Percentiles rank a stretch among this genome's conserved stretches.
Conservation (phyloP, 2,329 filamentous ascomycete species). For the Saccharata proteae region DNA sequence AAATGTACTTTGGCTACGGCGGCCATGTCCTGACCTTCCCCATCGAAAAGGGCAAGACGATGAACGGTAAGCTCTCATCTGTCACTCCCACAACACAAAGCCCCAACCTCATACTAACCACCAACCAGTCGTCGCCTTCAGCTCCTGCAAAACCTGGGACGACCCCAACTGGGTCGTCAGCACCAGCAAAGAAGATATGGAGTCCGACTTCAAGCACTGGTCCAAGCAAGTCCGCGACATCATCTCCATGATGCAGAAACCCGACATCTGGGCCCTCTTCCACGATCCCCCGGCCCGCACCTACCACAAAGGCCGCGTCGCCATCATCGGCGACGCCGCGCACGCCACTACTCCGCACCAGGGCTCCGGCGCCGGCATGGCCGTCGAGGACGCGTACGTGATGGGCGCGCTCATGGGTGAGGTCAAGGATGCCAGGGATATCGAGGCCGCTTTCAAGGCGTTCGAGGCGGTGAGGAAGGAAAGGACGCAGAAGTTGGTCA, state of each 20-base stretch:
- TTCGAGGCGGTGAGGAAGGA: slow-evolving; percentile 10
- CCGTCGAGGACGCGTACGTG: slow-evolving; percentile 41
- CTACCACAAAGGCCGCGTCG: slow-evolving; percentile 24
- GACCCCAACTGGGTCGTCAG: slow-evolving; percentile 27
- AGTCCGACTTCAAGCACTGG: slow-evolving; percentile 30
- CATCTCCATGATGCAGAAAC: slow-evolving; percentile 35
- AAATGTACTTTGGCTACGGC: slow-evolving; percentile 45
- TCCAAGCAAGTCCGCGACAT: slow-evolving; percentile 27
- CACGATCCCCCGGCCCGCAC: slow-evolving; percentile 32
- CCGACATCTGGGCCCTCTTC: slow-evolving; percentile 37
- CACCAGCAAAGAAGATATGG: slow-evolving; percentile 29
- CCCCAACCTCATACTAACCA: background rate
- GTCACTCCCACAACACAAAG: background rate
- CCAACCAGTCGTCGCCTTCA: slow-evolving; percentile 32
- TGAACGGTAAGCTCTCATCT: slow-evolving; percentile 35
- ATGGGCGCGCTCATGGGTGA: slow-evolving; percentile 26
- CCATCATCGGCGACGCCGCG: slow-evolving; percentile 44
- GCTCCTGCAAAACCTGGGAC: slow-evolving; percentile 32
- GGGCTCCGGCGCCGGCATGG: slow-evolving; percentile 44
- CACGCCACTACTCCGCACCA: slow-evolving; percentile 44
- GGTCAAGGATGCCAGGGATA: slow-evolving; percentile 6
- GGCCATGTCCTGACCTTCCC: slow-evolving; percentile 52
- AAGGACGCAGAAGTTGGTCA: slow-evolving; percentile 20
- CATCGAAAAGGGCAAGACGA: slow-evolving; percentile 41
- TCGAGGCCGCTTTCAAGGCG: slow-evolving; percentile 13